Base-by-base conservation (phyloP, 805 yeast species). In the Lachancea kluyveri region DNA sequence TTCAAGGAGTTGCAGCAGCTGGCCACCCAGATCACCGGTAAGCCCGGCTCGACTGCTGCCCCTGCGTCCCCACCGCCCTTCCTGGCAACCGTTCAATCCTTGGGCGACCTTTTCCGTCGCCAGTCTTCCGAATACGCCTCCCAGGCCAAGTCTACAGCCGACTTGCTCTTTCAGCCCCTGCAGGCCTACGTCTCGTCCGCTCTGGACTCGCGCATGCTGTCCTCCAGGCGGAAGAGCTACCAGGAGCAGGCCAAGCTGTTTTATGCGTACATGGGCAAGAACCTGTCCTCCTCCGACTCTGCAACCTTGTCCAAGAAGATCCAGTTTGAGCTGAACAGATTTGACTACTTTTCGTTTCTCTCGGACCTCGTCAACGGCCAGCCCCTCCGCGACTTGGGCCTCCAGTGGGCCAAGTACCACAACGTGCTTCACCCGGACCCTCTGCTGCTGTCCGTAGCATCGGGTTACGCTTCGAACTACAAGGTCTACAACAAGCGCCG, bases 251-350 rank as follows among this genome's bases (percentile, higher is more conserved):
- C 37, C 17, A 38, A 36, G 22, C 19, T 23, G 3, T 40, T 38
- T 21, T 43, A 43, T 25, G 22, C 37, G 9, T 26, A 28, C 15
- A 33, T 37, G 41, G 36, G 36, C 23, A 28, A 37, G 13, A 33
- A 30, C 29, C 23, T 29, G 6, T 24, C 30, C n/a, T 21, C 24
- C 19, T 15, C 35, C 24, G 26, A 26, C 37, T 8, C 31, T 11
- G 17, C 33, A 4, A 32, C 28, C 34, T 5, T 30, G 4, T 17
- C 39, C 28, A 21, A 20, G 12, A 42, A 37, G 18, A 30, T 30
- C 4, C 37, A 40, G 13, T 42, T 40, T 31, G 47, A 43, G 17
- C 28, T 43, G 20, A 23, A 35, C 11, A 27, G 47, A 13, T 26
- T 40, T 19, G 44, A 43, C 15, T 43, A 37, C 25, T 41, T 36